phyloP scores from a whole-genome alignment of 2,329 filamentous ascomycete genomes.

The Xylaria multiplex region DNA sequence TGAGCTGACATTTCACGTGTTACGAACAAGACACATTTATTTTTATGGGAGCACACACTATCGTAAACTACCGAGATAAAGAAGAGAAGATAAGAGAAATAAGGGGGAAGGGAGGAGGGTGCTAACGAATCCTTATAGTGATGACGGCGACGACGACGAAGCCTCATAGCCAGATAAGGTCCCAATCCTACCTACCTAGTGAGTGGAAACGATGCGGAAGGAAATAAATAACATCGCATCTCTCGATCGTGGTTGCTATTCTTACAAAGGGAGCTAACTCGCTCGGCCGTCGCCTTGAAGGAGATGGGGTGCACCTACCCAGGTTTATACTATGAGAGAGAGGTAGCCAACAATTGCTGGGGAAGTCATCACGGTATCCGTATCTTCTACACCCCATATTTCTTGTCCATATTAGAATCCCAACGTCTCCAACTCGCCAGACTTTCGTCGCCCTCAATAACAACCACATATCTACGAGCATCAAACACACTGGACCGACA shows the following conservation, averaged over 20 bases:
- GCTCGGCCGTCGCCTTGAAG: neutral
- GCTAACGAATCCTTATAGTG: too few species aligned
- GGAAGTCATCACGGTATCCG: neutral
- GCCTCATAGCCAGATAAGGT: too few species aligned
- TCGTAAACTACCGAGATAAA: neutral
- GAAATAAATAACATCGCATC: too few species aligned
- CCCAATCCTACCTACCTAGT: too few species aligned
- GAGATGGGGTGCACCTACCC: neutral
- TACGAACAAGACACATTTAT: neutral
- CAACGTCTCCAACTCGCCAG: neutral
- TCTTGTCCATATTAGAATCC: conserved; percentile 3
- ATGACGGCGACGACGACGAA: too few species aligned
- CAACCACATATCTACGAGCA: conserved; percentile 2
- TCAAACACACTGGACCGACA: neutral
- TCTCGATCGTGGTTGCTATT: neutral
- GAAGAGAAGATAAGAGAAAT: too few species aligned
- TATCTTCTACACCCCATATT: conserved; percentile 8
- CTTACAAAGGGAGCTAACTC: neutral
- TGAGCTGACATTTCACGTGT: neutral
- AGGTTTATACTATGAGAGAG: neutral
- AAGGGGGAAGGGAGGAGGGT: too few species aligned
- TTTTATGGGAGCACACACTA: neutral
- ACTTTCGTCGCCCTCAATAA: neutral
- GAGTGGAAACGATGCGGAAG: neutral
- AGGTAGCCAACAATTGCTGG: conserved; percentile 1